Base-by-base conservation (phyloP, 1,139 yeast species). In the Pichia sp. region DNA sequence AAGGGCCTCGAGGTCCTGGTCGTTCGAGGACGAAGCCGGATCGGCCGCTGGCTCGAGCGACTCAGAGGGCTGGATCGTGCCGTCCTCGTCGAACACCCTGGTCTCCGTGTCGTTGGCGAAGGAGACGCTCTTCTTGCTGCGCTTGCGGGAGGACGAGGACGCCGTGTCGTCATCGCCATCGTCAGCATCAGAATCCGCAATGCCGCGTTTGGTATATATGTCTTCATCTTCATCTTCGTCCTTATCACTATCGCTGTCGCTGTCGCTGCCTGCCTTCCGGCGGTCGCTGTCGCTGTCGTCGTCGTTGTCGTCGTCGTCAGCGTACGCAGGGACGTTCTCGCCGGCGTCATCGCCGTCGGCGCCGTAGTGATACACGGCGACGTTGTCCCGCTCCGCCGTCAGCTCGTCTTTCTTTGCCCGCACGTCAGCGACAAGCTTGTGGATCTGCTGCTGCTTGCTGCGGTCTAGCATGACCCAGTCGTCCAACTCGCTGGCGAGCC, bases 391-490 rank as follows among this genome's bases (percentile, higher is more conserved):
- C 45, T 53, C 57, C 29, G 45, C 48, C 16, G 34, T 17, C 14
- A 50, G 41, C 1, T 29, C 43, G 55, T 48, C 57, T 60, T 49
- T 54, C 54, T 36, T 60, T 9, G 46, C 53, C 34, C 62, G 61
- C 2, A 58, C n/a, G 20, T 52, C 36, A n/a, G 33, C 42, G 6
- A 31, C 57, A 58, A 16, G 61, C 61, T 14, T 70, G n/a, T 72
- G 68, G 38, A 84, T 71, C 43, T 77, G 74, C 41, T 65, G 65
- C 36, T 75, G 64, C 61, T 77, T 80, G 8, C 69, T 66, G 17
- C 77, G 76, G 58, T 83, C 85, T 1, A 79, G 70, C 46, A 71
- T 65, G 31, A 76, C 58, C 51, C 80, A 77, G 40, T 76, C 80
- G 41, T 73, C 70, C 48, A 80, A 71, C 6, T 73, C 65, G 7